These are phyloP conservation scores for Diaporthe longicolla DNA, from an alignment of 2,329 filamentous ascomycete species.

Conservation along the genomic window DNA sequence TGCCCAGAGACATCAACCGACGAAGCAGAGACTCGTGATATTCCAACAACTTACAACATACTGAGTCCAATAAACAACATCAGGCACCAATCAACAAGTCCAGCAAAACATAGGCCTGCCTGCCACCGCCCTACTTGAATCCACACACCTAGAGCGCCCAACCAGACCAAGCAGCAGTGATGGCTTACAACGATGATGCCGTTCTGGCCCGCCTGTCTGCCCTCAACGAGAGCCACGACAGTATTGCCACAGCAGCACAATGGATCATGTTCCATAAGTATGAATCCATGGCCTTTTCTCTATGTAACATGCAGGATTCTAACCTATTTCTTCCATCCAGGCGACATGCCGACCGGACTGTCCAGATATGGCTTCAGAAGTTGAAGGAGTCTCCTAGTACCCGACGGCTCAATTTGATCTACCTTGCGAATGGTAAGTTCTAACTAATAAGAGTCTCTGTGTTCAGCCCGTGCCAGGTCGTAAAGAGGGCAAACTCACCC, in stretches of 20 bases:
- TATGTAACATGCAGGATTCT: slow-evolving; percentile 22
- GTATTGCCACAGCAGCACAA: slow-evolving; percentile 95
- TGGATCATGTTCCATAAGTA: slow-evolving; percentile 99
- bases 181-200: slow-evolving; percentile 97
- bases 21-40: not conserved
- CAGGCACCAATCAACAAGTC: not conserved
- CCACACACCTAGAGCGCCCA: not conserved
- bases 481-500: not conserved
- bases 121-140: not conserved
- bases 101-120: slow-evolving; percentile 15
- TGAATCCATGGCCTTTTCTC: slow-evolving; percentile 43
- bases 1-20: not conserved
- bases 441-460: not conserved
- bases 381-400: slow-evolving; percentile 88
- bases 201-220: slow-evolving; percentile 95
- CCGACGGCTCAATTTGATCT: slow-evolving; percentile 91
- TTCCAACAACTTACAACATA: not conserved
- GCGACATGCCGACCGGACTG: slow-evolving; percentile 91
- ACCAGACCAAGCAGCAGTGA: slow-evolving; percentile 55
- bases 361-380: slow-evolving; percentile 90
- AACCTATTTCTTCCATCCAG: slow-evolving; percentile 60
- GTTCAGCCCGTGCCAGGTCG: not conserved
- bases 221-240: slow-evolving; percentile 97
- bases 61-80: not conserved
- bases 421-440: slow-evolving; percentile 89